Conservation (phyloP, 169 alveolate species). For the Theileria parva region DNA sequence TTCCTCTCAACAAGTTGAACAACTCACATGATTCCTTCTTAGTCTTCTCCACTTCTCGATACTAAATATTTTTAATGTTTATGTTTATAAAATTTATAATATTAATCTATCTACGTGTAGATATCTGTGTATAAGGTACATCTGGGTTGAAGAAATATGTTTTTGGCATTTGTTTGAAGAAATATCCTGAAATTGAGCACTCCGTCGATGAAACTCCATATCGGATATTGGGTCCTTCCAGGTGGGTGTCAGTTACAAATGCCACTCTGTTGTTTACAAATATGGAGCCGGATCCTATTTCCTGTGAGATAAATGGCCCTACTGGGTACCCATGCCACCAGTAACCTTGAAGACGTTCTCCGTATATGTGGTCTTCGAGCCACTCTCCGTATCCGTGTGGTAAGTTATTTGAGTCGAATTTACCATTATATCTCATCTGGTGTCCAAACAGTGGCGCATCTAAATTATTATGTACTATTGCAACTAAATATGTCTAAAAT, state of each 20-base stretch:
- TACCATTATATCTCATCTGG: constrained; percentile 83
- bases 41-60: constrained; percentile 11
- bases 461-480: neutral
- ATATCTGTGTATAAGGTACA: neutral
- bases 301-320: constrained; percentile 88
- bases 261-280: constrained; percentile 79
- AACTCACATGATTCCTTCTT: constrained; percentile 15
- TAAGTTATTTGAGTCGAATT: constrained; percentile 78
- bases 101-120: neutral
- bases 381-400: constrained; percentile 90
- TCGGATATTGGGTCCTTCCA: constrained; percentile 59
- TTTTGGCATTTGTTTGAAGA: constrained; percentile 83
- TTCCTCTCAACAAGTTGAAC: constrained; percentile 30
- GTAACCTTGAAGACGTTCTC: constrained; percentile 84
- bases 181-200: constrained; percentile 86
- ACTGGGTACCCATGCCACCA: constrained; percentile 88
- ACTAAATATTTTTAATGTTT: neutral
- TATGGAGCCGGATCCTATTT: constrained; percentile 84
- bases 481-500: neutral
- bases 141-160: constrained; percentile 77
- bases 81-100: neutral
- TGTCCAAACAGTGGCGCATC: constrained; percentile 78
- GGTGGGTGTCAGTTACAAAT: constrained; percentile 71
- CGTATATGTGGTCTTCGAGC: constrained; percentile 84
- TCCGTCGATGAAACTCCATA: constrained; percentile 85